Base-by-base conservation (phyloP, 2,329 filamentous ascomycete species). In the Pyricularia grisea region DNA sequence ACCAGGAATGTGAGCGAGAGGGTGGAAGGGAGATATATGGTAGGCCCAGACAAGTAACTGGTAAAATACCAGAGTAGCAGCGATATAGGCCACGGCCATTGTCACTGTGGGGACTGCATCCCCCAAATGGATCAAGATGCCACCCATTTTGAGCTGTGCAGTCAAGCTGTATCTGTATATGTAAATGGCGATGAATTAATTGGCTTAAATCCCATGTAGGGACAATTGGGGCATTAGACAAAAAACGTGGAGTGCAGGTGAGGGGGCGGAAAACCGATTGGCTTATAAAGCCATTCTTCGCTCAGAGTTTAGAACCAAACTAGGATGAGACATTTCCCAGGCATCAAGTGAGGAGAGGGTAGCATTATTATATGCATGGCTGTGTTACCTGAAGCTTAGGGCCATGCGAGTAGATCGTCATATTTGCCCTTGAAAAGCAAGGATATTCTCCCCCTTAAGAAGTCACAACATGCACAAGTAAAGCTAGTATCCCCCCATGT, bases 11-110 rank as follows among this genome's bases (percentile, higher is more conserved):
- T 72, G 72, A 69, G 72, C 73, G 27, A 81, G 70, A 1, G 79
- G 80, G 66, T 81, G 80, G 17, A 81, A 71, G 3, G 79, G 77
- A 2, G 79, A 81, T 63, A 81, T 71, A 66, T 81, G 80, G 72
- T 80, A 80, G 0, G 76, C 14, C 0, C 72, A 74, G 14, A 74
- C 67, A 9, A 75, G 14, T 6, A 78, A 3, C 10, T 75, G 73
- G 69, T 78, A 80, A 0, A 66, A 67, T 12, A 79, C 23, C 75
- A 75, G 79, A 1, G 73, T 3, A 10, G 70, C 71, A 6, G 74
- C 4, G 0, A 78, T 61, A 31, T 72, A 67, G 25, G 72, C 20
- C 12, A 71, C 9, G 2, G 65, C 27, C 28, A 66, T 67, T 4
- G 55, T 63, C 6, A 27, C 12, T 28, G 60, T 31, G 7, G 60